Evolutionary conservation across 164 flowering plant genomes (phyloP), one percentile per base, ranked within the genome.

Genomic region (Tinospora cordifolia): DNA sequence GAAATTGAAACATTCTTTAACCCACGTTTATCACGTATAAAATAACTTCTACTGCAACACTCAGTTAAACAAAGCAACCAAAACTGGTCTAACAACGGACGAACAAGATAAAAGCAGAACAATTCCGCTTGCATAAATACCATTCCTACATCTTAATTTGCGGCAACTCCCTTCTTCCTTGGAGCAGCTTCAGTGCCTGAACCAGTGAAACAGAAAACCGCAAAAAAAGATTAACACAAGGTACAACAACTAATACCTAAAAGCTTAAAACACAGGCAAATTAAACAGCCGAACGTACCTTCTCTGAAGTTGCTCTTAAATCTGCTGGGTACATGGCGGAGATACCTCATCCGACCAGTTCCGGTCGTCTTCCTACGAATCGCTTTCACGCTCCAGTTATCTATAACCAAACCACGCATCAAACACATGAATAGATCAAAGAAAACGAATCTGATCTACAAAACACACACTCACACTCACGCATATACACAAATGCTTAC

Each of bases 311-410:
- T 76, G 66, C 80, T 86, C 85, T 86, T 86, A 87, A 84, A 86
- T 69, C 89, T 75, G 64, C 83, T 77, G 9, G 87, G 84, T 19
- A 87, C 75, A 70, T 86, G 78, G 13, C 87, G 87, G 46, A 86
- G 83, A 66, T 87, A 85, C 86, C 83, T 80, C 89, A 86, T 86
- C 24, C 91, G 74, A 6, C 91, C 88, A 11, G 88, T 87, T 67
- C 91, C 88, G 3, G 91, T 86, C 5, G 91, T 86, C 86, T 83
- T 87, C 72, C 89, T 75, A 49, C 89, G 68, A 30, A 87, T 83
- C 0, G 89, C 89, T 82, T 86, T 87, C 79, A 77, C 85, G 72
- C 87, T 85, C 89, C 91, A 87, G 79, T 87, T 85, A 69, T 85
- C 91, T 87, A 11, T 30, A 30, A 30, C 36, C 36, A 30, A 30